Evolutionary conservation across 2,329 filamentous ascomycete species (phyloP), one percentile per base, ranked within the genome.

Genomic region (Fusarium incarnatum): DNA sequence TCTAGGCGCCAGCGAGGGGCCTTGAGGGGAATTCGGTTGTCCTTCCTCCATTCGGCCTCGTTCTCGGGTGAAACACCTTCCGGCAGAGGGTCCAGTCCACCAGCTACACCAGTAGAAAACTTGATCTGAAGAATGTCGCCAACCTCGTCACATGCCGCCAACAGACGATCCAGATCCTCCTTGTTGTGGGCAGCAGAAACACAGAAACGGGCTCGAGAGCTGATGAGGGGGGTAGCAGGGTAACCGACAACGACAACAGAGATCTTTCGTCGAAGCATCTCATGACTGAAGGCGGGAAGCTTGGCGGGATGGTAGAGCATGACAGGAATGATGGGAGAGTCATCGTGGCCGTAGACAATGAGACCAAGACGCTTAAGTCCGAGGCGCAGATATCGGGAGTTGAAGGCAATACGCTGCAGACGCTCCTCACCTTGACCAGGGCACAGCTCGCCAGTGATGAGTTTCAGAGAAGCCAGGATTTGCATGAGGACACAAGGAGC

Each of bases 241-340:
- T 99, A 99, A 55, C 95, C 96, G 67, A 99, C 96, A 47, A 99
- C 93, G 41, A 99, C 96, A 54, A 98, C 93, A 0, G 95, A 96
- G 74, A 99, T 98, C 82, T 98, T 98, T 77, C 96, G 93, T 83
- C 93, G 93, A 65, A 98, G 88, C 96, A 99, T 98, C 81, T 98
- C 96, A 79, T 97, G 96, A 52, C 94, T 98, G 82, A 99, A 99
- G 63, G 96, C 95, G 7, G 95, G 93, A 86, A 99, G 98, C 84
- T 99, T 99, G 76, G 93, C 96, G n/a, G 96, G 96, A 82, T 98
- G 94, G 86, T 98, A 99, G 28, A 99, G 89, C 77, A 97, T 88
- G 72, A 99, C 81, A 56, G 96, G 96, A 74, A 99, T 94, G 75
- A 99, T 98, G 60, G 96, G 96, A 8, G 94, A 98, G 82, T 99